Conservation (phyloP, 768 basidiomycete species). For the Lactarius deliciosus region DNA sequence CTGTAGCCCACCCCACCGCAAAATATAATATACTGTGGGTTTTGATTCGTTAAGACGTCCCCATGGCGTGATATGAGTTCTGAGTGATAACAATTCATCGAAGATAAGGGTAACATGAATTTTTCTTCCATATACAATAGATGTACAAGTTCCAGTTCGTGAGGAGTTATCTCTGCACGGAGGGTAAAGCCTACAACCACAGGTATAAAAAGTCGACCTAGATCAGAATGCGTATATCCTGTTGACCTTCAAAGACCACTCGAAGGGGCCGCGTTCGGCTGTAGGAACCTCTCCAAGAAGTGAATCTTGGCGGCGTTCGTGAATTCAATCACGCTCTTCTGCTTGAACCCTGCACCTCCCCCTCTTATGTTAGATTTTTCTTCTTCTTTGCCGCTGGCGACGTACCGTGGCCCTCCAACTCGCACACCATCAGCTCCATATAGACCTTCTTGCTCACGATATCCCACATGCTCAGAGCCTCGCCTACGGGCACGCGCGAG, state of each 20-base stretch:
- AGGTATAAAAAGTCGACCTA: not conserved
- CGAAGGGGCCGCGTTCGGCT: conserved; percentile 26
- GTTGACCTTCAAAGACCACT: not conserved
- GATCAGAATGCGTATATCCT: not conserved
- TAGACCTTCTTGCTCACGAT: conserved; percentile 36
- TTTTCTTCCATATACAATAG: not conserved
- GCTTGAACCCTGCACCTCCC: conserved; percentile 39
- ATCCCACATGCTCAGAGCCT: conserved; percentile 42
- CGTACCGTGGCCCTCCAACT: conserved; percentile 46
- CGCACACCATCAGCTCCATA: conserved; percentile 42
- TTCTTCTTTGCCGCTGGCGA: not conserved
- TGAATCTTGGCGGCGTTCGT: conserved; percentile 42
- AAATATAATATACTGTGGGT: not conserved
- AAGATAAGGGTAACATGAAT: not conserved
- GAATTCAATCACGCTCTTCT: conserved; percentile 46
- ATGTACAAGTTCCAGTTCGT: not conserved
- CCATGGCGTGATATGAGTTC: not conserved
- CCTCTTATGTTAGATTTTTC: not conserved
- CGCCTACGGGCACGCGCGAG: conserved; percentile 41
- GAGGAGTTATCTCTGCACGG: not conserved
- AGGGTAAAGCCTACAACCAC: not conserved
- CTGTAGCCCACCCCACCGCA: conserved; percentile 17
- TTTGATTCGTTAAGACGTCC: not conserved
- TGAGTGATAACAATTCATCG: not conserved
- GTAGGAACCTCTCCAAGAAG: conserved; percentile 40